Evolutionary conservation across 2,329 filamentous ascomycete species (phyloP).

Genomic region (Fusarium verticillioides): DNA sequence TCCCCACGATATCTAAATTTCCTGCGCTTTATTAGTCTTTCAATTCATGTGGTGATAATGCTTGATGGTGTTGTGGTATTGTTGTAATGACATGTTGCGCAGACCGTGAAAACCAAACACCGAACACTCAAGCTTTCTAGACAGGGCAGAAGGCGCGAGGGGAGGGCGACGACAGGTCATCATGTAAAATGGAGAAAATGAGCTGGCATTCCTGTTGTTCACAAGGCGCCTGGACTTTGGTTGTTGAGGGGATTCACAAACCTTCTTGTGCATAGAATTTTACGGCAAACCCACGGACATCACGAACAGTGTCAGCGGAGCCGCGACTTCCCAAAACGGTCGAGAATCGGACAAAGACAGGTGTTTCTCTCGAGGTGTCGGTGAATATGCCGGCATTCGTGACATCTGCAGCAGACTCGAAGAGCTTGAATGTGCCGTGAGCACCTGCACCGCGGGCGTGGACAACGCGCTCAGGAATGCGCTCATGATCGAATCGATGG

Average conservation of each 20-base stretch:
- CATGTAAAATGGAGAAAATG: too few species aligned
- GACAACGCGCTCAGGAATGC: conserved; percentile 72
- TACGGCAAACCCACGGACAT: conserved; percentile 82
- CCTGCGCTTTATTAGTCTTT: neutral
- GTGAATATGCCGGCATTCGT: conserved; percentile 72
- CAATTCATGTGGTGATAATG: too few species aligned
- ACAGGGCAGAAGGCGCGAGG: too few species aligned
- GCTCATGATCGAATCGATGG: conserved; percentile 76
- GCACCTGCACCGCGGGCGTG: conserved; percentile 77
- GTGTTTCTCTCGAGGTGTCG: conserved; percentile 63
- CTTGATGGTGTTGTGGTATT: neutral
- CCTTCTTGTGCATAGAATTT: conserved; percentile 77
- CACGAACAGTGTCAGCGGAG: conserved; percentile 83
- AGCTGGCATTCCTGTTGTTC: too few species aligned
- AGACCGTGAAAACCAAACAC: too few species aligned
- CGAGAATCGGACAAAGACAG: conserved; percentile 70
- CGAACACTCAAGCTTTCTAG: too few species aligned
- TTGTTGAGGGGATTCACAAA: neutral
- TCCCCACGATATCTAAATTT: conserved; percentile 80
- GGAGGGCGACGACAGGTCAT: too few species aligned
- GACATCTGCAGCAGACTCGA: conserved; percentile 73
- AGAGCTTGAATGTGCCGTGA: conserved; percentile 76
- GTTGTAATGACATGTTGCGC: too few species aligned
- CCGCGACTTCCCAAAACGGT: conserved; percentile 81
- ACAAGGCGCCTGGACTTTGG: neutral